phyloP scores from a whole-genome alignment of 1,139 yeast species.

The Scheffersomyces insectosa region DNA sequence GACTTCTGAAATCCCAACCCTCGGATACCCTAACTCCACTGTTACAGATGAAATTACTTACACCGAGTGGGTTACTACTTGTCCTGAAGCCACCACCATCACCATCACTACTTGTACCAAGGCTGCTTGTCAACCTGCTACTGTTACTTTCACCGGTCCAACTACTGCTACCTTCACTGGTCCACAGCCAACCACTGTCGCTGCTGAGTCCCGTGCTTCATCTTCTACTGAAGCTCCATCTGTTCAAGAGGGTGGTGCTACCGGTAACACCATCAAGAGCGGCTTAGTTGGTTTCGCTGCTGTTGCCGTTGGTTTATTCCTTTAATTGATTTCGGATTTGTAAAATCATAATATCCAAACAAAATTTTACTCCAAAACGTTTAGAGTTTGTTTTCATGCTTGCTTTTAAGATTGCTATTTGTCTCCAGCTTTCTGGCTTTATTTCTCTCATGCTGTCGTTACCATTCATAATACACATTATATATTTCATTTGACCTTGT shows the following conservation, averaged over 20 bases:
- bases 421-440: too few species aligned
- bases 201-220: conserved; percentile 8
- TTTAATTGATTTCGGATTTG: conserved; percentile 1
- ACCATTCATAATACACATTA: too few species aligned
- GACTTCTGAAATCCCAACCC: too few species aligned
- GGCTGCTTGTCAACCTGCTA: conserved; percentile 11
- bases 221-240: background rate
- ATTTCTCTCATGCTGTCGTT: too few species aligned
- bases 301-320: conserved; percentile 11
- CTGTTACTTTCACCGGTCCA: conserved; percentile 13
- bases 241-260: conserved; percentile 5
- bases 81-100: conserved; percentile 17
- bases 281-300: conserved; percentile 16
- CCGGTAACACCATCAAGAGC: conserved; percentile 11
- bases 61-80: conserved; percentile 20
- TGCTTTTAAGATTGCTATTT: too few species aligned
- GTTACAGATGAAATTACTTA: conserved; percentile 16
- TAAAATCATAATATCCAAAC: too few species aligned
- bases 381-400: too few species aligned
- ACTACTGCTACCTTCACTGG: conserved; percentile 15
- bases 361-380: too few species aligned
- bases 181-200: conserved; percentile 36
- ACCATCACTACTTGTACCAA: conserved; percentile 16
- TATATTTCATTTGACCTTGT: too few species aligned
- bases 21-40: conserved; percentile 8